Evolutionary conservation across 2,329 filamentous ascomycete genomes (phyloP), one percentile per base, ranked within the genome.

Genomic region (Aspergillus sp.): DNA sequence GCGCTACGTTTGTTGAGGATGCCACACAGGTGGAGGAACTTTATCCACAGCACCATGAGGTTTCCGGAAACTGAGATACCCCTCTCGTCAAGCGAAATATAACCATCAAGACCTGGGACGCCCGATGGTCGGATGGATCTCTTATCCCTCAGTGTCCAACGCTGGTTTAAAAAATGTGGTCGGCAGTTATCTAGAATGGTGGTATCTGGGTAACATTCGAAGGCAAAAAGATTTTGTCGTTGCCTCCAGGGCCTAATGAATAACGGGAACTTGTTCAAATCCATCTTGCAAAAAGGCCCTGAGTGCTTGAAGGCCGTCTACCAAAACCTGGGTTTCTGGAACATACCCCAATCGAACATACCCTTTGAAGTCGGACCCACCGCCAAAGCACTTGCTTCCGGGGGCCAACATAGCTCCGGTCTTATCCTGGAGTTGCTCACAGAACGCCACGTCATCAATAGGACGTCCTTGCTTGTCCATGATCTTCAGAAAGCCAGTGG

Each of bases 321-420:
- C 78, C 57, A 95, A 68, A 20, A 90, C 82, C 4, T 85, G 81
- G 1, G 87, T 91, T 64, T 88, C 82, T 67, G 85, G 88, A 1
- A 88, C 89, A 74, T 89, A 94, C 0, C 91, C 90, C 56, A 95
- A 81, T 60, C 91, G 81, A 14, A 95, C 87, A 73, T 85, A 92
- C 1, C 91, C 91, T 65, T 82, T 81, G 67, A 90, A 92, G 52
- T 91, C 86, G 32, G 80, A 66, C 9, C 78, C 80, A 14, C 79
- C 73, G 0, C 90, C 91, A 73, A 95, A 95, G 65, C 88, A 91
- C 49, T 80, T 81, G 49, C 85, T 85, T 0, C 89, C 91, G 0
- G 91, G 91, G 16, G 90, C 79, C 57, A 94, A 80, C 80, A 94
- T 81, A 3, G 91, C 87, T 20, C 89, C 89, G 0, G 83, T 87